Conservation (phyloP, 2,329 filamentous ascomycete species). For the Arthrobotrys entomopaga region DNA sequence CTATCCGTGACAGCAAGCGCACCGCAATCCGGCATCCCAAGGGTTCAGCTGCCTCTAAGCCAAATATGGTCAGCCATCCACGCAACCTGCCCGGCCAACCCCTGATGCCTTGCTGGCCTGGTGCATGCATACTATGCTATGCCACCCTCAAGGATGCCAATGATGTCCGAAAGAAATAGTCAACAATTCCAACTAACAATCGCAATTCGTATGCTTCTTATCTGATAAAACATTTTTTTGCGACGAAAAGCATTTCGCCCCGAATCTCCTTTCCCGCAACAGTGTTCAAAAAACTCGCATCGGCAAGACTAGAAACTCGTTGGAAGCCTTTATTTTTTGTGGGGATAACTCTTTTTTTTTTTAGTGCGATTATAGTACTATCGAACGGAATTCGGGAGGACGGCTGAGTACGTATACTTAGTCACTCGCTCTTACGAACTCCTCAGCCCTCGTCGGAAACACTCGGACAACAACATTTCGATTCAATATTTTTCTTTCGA, state of each 20-base stretch:
- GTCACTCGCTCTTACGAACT: background rate
- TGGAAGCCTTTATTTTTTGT: background rate
- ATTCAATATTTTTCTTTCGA: background rate
- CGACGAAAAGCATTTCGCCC: background rate
- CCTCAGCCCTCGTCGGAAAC: background rate
- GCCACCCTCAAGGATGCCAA: conserved; percentile 2
- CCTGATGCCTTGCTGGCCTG: conserved; percentile 10
- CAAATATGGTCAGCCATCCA: conserved; percentile 7
- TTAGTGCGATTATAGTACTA: background rate
- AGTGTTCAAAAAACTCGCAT: background rate
- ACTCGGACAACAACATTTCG: background rate
- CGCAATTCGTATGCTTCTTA: background rate
- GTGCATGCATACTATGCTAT: conserved; percentile 2
- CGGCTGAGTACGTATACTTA: no score
- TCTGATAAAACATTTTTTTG: conserved; percentile 12
- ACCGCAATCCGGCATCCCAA: background rate
- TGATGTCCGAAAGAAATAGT: background rate
- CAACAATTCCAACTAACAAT: background rate
- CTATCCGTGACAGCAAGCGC: conserved; percentile 1
- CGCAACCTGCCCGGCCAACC: conserved; percentile 23
- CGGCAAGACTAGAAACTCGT: background rate
- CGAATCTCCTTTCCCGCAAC: background rate
- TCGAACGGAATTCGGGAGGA: background rate
- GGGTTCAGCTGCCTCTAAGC: conserved; percentile 6
- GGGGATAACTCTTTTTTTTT: no score